These are phyloP conservation scores for Acanthamoeba lenticulata DNA, from an alignment of 208 protist genomes.

Conservation along the genomic window DNA sequence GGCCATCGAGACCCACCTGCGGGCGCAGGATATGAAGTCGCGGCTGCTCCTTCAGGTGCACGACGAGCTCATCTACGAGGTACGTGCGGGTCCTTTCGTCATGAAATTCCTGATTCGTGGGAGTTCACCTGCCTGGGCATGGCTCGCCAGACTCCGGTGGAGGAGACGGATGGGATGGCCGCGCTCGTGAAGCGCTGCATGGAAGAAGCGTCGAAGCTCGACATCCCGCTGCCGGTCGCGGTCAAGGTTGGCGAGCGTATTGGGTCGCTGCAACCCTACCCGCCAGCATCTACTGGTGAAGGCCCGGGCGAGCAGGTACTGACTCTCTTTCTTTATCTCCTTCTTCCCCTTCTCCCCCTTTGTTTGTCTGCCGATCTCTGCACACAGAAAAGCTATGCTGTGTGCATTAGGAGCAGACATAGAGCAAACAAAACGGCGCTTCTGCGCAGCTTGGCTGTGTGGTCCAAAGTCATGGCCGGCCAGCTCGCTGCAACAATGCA, in stretches of 20 bases:
- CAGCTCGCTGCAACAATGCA: not conserved
- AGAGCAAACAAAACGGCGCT: not conserved
- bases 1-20: not conserved
- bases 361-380: conserved; percentile 52
- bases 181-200: not conserved
- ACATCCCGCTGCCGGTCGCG: not conserved
- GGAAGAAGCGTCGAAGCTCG: not conserved
- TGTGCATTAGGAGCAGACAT: conserved; percentile 46
- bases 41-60: conserved; percentile 59
- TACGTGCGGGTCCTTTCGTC: too few species aligned
- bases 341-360: not conserved
- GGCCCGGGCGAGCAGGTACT: not conserved
- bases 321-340: too few species aligned
- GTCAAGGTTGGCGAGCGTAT: not conserved
- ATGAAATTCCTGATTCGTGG: not conserved
- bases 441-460: not conserved
- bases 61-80: conserved; percentile 63
- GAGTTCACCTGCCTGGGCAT: not conserved
- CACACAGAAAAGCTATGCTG: not conserved
- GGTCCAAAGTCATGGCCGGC: not conserved
- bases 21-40: not conserved
- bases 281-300: not conserved
- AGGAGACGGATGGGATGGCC: not conserved
- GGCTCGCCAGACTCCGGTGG: not conserved
- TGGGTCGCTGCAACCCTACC: not conserved